Evolutionary conservation across 2,329 filamentous ascomycete genomes (phyloP).

Genomic region (Nemania sp.): DNA sequence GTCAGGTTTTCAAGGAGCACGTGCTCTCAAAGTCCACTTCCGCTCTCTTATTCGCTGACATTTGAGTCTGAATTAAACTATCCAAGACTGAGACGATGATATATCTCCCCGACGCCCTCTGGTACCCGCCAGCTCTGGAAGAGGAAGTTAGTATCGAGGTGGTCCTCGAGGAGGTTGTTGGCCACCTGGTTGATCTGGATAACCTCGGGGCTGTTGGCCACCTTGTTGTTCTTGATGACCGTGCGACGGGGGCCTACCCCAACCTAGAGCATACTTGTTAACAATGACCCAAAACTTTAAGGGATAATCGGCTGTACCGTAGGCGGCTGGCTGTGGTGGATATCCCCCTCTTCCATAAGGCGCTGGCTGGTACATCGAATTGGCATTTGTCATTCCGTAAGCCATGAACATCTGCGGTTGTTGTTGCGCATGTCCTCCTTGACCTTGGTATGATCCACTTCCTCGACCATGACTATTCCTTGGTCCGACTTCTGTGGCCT

Average conservation of each 20-base stretch:
- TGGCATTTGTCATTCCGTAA: conserved; percentile 44
- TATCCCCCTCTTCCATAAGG: conserved; percentile 52
- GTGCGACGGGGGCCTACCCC: conserved; percentile 42
- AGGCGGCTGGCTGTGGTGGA: conserved; percentile 43
- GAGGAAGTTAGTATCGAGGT: conserved; percentile 46
- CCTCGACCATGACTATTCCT: conserved; percentile 56
- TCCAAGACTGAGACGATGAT: neutral
- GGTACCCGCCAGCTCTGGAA: neutral
- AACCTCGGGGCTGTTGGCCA: conserved; percentile 49
- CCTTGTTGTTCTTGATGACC: conserved; percentile 51
- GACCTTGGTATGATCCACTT: conserved; percentile 41
- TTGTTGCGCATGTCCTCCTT: conserved; percentile 40
- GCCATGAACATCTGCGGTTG: conserved; percentile 43
- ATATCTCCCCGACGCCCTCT: neutral
- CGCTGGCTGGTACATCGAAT: conserved; percentile 45
- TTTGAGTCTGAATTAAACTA: no score
- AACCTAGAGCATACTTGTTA: conserved; percentile 31
- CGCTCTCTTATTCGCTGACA: no score
- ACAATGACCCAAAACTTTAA: neutral
- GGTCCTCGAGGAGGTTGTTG: conserved; percentile 47
- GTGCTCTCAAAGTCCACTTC: no score
- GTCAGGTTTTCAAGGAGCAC: no score
- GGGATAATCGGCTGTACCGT: conserved; percentile 43
- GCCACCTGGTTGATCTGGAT: conserved; percentile 47
- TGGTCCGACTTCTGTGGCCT: conserved; percentile 80